These are phyloP conservation scores for Aspergillus sp. DNA, from an alignment of 2,329 filamentous ascomycete species.

Conservation along the genomic window DNA sequence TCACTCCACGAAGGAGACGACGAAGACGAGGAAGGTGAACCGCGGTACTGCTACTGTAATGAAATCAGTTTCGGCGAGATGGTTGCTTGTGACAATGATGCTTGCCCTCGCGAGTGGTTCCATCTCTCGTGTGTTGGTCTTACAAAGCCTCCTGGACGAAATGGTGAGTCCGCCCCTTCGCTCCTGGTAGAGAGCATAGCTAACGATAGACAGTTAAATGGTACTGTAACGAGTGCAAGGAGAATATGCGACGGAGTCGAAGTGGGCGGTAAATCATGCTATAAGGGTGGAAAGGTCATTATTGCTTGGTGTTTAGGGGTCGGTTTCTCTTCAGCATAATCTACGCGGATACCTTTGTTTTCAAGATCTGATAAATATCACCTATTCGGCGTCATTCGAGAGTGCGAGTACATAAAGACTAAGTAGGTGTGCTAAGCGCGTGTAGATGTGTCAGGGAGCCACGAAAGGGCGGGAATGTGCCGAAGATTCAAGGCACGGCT, in stretches of 20 bases:
- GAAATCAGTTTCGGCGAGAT: conserved; percentile 81
- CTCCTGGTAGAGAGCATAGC: neutral
- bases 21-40: conserved; percentile 70
- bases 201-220: conserved; percentile 67
- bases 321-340: neutral
- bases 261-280: conserved; percentile 38
- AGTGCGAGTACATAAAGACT: neutral
- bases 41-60: conserved; percentile 79
- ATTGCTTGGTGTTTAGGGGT: neutral
- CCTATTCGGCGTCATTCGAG: neutral
- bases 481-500: neutral
- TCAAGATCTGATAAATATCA: neutral
- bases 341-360: neutral
- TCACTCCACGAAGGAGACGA: conserved; percentile 58
- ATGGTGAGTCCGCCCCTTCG: conserved; percentile 59
- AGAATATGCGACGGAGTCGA: conserved; percentile 61
- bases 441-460: neutral
- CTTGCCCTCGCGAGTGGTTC: conserved; percentile 80
- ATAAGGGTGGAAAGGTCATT: neutral
- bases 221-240: conserved; percentile 81
- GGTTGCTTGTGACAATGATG: conserved; percentile 77
- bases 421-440: neutral
- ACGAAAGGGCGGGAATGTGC: neutral
- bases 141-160: conserved; percentile 76
- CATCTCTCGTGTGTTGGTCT: conserved; percentile 81